These are phyloP conservation scores for Lachnellula suecica DNA, from an alignment of 2,329 filamentous ascomycete genomes.

Conservation along the genomic window DNA sequence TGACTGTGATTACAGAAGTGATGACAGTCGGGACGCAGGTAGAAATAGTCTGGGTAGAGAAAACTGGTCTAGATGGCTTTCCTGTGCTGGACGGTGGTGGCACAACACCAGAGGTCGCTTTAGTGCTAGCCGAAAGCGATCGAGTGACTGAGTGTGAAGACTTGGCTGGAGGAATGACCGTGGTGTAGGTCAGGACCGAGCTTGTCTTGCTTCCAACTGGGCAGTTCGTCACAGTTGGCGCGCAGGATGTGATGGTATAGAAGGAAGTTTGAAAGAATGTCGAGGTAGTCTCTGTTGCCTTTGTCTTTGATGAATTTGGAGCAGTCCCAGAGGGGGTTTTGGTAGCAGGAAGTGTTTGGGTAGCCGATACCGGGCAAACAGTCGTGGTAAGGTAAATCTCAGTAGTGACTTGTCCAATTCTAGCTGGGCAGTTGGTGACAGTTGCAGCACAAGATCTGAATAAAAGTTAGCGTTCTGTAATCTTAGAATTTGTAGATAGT, in stretches of 20 bases:
- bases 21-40: conserved; percentile 10
- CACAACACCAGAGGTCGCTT: background rate
- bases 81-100: conserved; percentile 1
- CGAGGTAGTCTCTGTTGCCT: background rate
- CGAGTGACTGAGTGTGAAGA: background rate
- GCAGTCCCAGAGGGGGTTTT: background rate
- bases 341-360: background rate
- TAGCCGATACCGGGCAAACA: background rate
- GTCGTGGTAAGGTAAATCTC: background rate
- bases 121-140: background rate
- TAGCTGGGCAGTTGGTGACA: conserved; percentile 3
- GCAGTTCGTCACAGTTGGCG: conserved; percentile 30
- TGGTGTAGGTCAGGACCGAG: conserved; percentile 30
- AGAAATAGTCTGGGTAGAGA: conserved; percentile 6
- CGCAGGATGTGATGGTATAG: conserved; percentile 26
- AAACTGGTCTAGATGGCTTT: background rate
- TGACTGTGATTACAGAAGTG: conserved; percentile 11
- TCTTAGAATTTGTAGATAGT: background rate
- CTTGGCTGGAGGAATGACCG: background rate
- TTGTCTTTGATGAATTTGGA: background rate
- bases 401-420: background rate
- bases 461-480: background rate
- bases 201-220: conserved; percentile 29
- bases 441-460: background rate
- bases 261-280: conserved; percentile 15